Evolutionary conservation across 352 stramenopile genomes (phyloP).

Genomic region (Phytophthora syringae): DNA sequence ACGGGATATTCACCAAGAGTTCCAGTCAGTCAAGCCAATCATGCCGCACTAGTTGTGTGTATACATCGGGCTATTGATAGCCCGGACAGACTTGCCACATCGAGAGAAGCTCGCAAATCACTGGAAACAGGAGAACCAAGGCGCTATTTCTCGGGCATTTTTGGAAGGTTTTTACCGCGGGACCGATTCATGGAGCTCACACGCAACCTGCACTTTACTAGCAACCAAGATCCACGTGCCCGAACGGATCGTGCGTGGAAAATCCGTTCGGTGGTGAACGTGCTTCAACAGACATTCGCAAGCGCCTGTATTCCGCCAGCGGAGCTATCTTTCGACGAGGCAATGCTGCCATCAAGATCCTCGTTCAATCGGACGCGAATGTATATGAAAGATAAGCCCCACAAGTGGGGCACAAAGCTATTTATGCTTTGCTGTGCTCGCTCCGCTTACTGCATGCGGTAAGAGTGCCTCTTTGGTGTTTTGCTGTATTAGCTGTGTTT

Average conservation of each 20-base stretch:
- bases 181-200: conserved; percentile 17
- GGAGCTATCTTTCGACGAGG: conserved; percentile 11
- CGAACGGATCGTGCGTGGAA: conserved; percentile 11
- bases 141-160: conserved; percentile 14
- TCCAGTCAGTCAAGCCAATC: conserved; percentile 5
- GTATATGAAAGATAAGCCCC: too few relatives aligned
- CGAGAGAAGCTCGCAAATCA: conserved; percentile 6
- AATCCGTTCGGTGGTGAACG: neutral
- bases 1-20: conserved; percentile 9
- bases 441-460: too few relatives aligned
- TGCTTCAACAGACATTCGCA: neutral
- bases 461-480: too few relatives aligned
- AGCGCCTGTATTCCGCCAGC: neutral
- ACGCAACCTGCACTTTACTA: conserved; percentile 17
- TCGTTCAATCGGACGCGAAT: conserved; percentile 2
- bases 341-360: conserved; percentile 12
- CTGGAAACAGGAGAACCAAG: neutral
- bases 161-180: conserved; percentile 2
- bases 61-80: conserved; percentile 5
- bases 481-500: too few relatives aligned
- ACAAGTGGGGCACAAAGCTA: too few relatives aligned
- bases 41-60: conserved; percentile 4
- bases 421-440: too few relatives aligned
- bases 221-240: conserved; percentile 12
- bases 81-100: neutral